Base-by-base conservation (phyloP, 495 filamentous ascomycete species). In the Podospora conica region DNA sequence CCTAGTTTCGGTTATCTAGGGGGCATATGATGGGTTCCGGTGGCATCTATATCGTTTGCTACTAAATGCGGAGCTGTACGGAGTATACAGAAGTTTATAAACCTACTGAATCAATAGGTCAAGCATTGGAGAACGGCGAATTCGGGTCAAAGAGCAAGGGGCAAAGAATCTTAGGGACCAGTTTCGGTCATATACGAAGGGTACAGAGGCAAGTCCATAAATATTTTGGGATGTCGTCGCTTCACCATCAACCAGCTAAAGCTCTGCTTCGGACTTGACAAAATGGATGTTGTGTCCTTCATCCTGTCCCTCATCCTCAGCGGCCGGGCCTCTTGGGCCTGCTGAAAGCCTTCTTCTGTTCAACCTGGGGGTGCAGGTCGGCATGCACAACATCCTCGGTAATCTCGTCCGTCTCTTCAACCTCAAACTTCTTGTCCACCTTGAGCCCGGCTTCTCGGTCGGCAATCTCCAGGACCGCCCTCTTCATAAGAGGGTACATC, bases 241-340 rank as follows among this genome's bases (percentile, higher is more conserved):
- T 48, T 48, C 40, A 48, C n/a, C 40, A 31, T n/a, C 40, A 18
- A 18, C 40, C 40, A 7, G 40, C 40, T n/a, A 48, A 48, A 18
- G 40, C 40, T 11, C n/a, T n/a, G n/a, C n/a, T n/a, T n/a, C n/a
- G n/a, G n/a, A n/a, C n/a, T n/a, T n/a, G n/a, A n/a, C n/a, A n/a
- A n/a, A n/a, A n/a, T n/a, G n/a, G n/a, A n/a, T n/a, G n/a, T n/a
- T n/a, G n/a, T n/a, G n/a, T n/a, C n/a, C n/a, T n/a, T n/a, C n/a
- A n/a, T n/a, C n/a, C n/a, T 8, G 15, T 48, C 60, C 22, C 6
- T 29, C 21, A 4, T 25, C 11, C 60, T 67, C 59, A 63, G 9
- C 84, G 76, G 24, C 94, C 94, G 0, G 94, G 94, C 70, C 93
- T 82, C 84, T 92, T 96, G n/a, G 95, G 95, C 74, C 92, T 85